Evolutionary conservation across 805 yeast species (phyloP), one percentile per base, ranked within the genome.

Genomic region (Metschnikowia arizonensis): DNA sequence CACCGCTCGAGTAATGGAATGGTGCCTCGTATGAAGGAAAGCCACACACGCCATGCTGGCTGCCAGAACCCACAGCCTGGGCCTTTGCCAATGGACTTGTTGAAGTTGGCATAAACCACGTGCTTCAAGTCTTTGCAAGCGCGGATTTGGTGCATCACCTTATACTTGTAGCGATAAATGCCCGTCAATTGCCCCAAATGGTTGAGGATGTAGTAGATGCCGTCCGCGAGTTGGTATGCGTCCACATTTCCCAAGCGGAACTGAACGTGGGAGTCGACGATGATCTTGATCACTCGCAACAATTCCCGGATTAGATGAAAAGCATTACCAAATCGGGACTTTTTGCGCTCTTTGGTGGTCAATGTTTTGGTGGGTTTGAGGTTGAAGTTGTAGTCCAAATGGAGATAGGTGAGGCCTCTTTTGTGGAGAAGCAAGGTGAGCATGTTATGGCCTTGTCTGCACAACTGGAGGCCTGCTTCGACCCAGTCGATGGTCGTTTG

Each of bases 51-150:
- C 99, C 98, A 93, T 1, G 97, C 87, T 0, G 99, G 99, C 60
- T 93, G 98, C 99, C 99, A 93, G 63, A 93, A 86, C 1, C 99
- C 99, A 69, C 96, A 87, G 0, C 99, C 99, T 1, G 99, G 98
- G 2, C 99, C 99, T 60, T 91, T 93, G 0, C 97, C 97, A 21
- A 93, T 85, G n/a, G 79, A 71, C 30, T 75, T 73, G 59, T 93
- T 93, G 68, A 93, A 93, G 50, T 84, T 73, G 52, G 87, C 76
- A 60, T 93, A 93, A 0, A 93, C 84, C 5, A 91, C 82, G 61
- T 93, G 99, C 64, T 93, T 93, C 57, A 93, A 68, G 65, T 93
- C 99, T 62, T 93, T 93, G 63, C 97, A 89, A 2, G 95, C 90
- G 41, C 97, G 78, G 33, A 93, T 90, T 64, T 93, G 99, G 60